Evolutionary conservation across 768 basidiomycete species (phyloP), one percentile per base, ranked within the genome.

Genomic region (Rickenella mellea): DNA sequence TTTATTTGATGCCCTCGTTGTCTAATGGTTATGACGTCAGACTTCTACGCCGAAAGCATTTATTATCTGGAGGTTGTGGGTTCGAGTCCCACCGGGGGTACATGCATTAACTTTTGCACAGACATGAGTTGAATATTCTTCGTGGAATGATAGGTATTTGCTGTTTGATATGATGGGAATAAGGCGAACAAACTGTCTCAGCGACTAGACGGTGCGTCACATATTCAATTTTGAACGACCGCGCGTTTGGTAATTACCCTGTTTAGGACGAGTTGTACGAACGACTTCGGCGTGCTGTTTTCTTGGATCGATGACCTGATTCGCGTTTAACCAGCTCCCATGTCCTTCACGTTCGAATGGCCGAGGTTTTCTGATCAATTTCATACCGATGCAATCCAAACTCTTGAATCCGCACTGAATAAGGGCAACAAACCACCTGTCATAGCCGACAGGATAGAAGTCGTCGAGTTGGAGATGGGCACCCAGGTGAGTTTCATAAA

Each of bases 381-480:
- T 55, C 91, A 96, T 66, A 78, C 82, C 58, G 85, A 94, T 77
- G 94, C 94, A 24, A 89, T 91, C 49, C 81, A 88, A 51, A 92
- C 96, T 87, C 83, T 98, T 66, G 91, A 92, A 50, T 83, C 80
- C n/a, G 88, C 89, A 31, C 85, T 93, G 62, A 91, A 91, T 72
- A 90, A 96, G 70, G 96, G 96, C 49, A 85, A 81, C 66, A 97
- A 96, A 58, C 96, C 94, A 1, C 91, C 92, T 22, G 85, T 99
- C 55, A 97, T 98, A 51, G 93, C 91, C 41, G 96, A 94, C 65
- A 83, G 76, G 61, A 98, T 99, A 49, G 91, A 98, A 60, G 96
- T 99, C 24, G 87, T 96, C 41, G 96, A 98, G 59, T 68, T 99
- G n/a, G 85, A 97, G 64, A 98, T 99, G 96, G 96, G 96, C 27